phyloP scores from a whole-genome alignment of 768 basidiomycete species.

The Suillus subaureus region DNA sequence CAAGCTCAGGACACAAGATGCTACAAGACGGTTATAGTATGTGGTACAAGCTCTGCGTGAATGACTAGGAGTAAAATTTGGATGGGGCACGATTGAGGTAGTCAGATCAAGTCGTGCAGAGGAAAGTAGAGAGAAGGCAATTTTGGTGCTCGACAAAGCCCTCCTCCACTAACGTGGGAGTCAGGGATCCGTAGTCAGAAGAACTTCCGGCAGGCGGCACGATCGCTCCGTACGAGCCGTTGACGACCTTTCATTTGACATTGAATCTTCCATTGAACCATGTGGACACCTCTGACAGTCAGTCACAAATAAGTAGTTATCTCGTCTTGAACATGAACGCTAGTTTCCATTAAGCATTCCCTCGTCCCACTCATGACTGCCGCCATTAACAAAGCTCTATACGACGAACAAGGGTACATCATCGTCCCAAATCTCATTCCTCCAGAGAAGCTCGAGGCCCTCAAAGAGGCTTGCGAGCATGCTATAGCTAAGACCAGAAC shows the following conservation, averaged over 20 bases:
- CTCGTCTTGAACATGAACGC: background rate
- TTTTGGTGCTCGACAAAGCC: too few species aligned
- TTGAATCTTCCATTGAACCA: background rate
- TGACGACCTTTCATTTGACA: background rate
- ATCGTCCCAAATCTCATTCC: slow-evolving; percentile 59
- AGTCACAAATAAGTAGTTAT: slow-evolving; percentile 15
- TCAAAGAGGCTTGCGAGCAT: slow-evolving; percentile 54
- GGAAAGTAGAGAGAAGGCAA: too few species aligned
- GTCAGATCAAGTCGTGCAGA: too few species aligned
- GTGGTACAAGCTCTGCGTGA: too few species aligned
- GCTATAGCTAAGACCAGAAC: slow-evolving; percentile 54
- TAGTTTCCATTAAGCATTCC: background rate
- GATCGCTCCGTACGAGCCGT: background rate
- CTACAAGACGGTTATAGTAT: too few species aligned
- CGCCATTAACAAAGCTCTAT: slow-evolving; percentile 44
- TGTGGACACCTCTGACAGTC: background rate
- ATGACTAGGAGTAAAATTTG: too few species aligned
- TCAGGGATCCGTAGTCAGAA: too few species aligned
- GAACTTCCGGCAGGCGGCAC: background rate
- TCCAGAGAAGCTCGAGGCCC: slow-evolving; percentile 36
- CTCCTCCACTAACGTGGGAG: too few species aligned
- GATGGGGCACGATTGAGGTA: too few species aligned
- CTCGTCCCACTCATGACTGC: background rate
- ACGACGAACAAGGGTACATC: slow-evolving; percentile 68
- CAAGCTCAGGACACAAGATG: too few species aligned